Percentiles rank a stretch among this genome's conserved stretches.
phyloP scores from a whole-genome alignment of 129 eudicot genomes.

The Rutidosis leptorrhynchoides region DNA sequence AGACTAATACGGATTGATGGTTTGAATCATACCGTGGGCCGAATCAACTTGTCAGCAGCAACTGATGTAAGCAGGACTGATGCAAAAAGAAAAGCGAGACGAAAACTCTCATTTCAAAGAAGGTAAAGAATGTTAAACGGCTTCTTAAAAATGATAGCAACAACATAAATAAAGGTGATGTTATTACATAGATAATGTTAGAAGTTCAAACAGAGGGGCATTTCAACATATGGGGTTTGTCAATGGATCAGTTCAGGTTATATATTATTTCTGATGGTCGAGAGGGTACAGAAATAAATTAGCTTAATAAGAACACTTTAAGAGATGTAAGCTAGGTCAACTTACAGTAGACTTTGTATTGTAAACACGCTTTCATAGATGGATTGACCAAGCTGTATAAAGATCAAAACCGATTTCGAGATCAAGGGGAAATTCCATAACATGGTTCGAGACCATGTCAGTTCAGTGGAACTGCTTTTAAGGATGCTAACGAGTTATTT shows the following conservation, averaged over 20 bases:
- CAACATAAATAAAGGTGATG: slow-evolving; percentile 21
- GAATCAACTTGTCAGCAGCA: slow-evolving; percentile 58
- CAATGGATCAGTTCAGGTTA: not conserved
- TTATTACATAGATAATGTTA: not conserved
- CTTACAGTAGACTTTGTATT: no score
- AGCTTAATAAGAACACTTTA: no score
- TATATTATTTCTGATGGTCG: not conserved
- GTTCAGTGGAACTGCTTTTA: no score
- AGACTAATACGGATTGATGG: not conserved
- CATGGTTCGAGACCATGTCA: no score
- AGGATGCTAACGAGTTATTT: no score
- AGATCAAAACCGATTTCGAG: no score
- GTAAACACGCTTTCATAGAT: no score
- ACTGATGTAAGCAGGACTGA: slow-evolving; percentile 56
- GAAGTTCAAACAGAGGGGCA: not conserved
- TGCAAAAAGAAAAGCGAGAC: slow-evolving; percentile 56
- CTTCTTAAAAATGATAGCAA: slow-evolving; percentile 45
- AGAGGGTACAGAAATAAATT: not conserved
- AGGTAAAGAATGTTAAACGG: slow-evolving; percentile 41
- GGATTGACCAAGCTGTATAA: no score
- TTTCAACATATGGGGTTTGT: not conserved
- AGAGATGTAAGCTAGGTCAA: no score
- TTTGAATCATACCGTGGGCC: slow-evolving; percentile 78
- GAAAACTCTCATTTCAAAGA: slow-evolving; percentile 39
- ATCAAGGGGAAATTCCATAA: no score